A percentile compares a stretch with the other conserved stretches of the same genome.
Conservation (phyloP, 1,284 basidiomycete genomes). For the Gomphus sp. region DNA sequence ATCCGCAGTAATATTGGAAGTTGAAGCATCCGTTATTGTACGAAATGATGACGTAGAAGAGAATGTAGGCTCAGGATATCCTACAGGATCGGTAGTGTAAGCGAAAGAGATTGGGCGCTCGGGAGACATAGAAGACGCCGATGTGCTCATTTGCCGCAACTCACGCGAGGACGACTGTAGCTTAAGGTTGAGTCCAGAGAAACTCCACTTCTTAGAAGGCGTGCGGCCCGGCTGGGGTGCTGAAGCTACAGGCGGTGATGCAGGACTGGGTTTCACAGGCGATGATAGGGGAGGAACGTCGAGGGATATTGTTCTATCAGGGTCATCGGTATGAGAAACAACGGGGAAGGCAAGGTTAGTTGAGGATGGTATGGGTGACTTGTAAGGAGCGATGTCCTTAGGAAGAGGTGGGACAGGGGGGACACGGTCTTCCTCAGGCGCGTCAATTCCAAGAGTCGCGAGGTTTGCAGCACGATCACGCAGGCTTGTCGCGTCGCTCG, state of each 20-base stretch:
- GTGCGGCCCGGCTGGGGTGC: conserved; percentile 34
- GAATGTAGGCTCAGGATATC: conserved; percentile 29
- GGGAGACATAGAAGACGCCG: conserved; percentile 39
- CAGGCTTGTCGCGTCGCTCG: conserved; percentile 49
- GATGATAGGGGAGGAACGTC: conserved; percentile 37
- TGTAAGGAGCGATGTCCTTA: conserved; percentile 77
- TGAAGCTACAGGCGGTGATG: conserved; percentile 25
- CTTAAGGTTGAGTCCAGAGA: conserved; percentile 82
- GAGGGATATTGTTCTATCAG: conserved; percentile 38
- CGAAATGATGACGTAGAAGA: conserved; percentile 21
- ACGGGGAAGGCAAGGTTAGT: conserved; percentile 41
- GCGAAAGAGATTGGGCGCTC: conserved; percentile 32
- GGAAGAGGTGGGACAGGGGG: conserved; percentile 96
- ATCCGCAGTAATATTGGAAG: neutral
- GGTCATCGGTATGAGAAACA: conserved; percentile 16
- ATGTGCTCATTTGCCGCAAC: conserved; percentile 36
- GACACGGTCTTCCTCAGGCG: conserved; percentile 47
- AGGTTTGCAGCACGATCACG: conserved; percentile 61
- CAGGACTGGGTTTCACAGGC: conserved; percentile 25
- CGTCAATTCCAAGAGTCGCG: conserved; percentile 42
- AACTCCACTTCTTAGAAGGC: conserved; percentile 93
- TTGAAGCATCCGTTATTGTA: neutral
- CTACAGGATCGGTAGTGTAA: conserved; percentile 38
- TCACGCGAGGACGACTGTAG: conserved; percentile 24
- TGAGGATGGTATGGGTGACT: conserved; percentile 53